Evolutionary conservation across 305 asterid species (phyloP).

Genomic region (Solanum hybrid): DNA sequence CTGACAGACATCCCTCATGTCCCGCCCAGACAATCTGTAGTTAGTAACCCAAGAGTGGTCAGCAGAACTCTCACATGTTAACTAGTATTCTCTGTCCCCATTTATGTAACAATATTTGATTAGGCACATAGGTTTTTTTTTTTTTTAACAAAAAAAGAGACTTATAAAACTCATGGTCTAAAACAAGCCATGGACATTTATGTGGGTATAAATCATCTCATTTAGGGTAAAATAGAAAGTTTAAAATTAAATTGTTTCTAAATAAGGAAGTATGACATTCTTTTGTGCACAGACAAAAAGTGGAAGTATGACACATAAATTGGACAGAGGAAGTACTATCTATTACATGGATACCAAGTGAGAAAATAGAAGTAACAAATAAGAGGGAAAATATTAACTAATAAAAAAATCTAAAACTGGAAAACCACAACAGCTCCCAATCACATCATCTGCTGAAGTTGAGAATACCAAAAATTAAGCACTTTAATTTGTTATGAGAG

Average conservation of each 20-base stretch:
- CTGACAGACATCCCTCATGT: constrained; percentile 87
- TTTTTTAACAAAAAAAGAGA: not conserved
- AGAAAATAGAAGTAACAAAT: not conserved
- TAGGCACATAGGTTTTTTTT: not conserved
- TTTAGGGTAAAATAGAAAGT: not conserved
- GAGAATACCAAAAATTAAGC: not conserved
- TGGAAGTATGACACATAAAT: not conserved
- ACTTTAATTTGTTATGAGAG: not conserved
- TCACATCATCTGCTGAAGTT: not conserved
- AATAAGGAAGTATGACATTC: not conserved
- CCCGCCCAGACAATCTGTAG: constrained; percentile 92
- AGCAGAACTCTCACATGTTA: not conserved
- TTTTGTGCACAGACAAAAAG: not conserved
- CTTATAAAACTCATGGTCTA: not conserved
- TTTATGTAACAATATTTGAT: not conserved
- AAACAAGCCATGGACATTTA: not conserved
- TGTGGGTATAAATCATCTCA: not conserved
- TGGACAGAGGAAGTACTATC: not conserved
- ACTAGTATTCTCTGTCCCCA: not conserved
- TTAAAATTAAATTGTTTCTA: not conserved
- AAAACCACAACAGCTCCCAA: not conserved
- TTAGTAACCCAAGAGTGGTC: not conserved
- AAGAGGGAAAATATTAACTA: not conserved
- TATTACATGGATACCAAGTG: not conserved
- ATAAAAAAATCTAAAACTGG: not conserved